Conservation (phyloP, 73 alveolate species). For the Tetrahymena elliotti region DNA sequence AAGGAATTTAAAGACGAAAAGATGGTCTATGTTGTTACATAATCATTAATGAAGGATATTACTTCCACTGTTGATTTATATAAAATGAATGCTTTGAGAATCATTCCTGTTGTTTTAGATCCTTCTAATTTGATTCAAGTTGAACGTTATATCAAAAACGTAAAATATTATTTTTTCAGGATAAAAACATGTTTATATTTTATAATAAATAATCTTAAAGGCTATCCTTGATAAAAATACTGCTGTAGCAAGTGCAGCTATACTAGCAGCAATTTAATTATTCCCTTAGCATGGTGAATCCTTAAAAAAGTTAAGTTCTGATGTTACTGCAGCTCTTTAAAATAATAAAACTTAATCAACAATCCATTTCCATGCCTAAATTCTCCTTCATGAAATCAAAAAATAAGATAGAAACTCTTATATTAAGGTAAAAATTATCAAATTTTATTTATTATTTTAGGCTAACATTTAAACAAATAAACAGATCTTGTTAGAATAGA, state of each 20-base stretch:
- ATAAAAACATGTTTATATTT: neutral
- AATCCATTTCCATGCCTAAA: neutral
- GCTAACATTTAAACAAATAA: neutral
- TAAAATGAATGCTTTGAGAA: conserved; percentile 37
- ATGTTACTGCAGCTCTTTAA: conserved; percentile 17
- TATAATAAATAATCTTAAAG: neutral
- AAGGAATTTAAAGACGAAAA: conserved; percentile 42
- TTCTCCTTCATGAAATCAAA: neutral
- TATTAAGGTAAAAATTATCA: neutral
- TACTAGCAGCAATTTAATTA: conserved; percentile 21
- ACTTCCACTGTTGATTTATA: conserved; percentile 23
- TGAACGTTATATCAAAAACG: conserved; percentile 36
- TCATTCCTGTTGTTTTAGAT: conserved; percentile 18
- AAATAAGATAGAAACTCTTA: neutral
- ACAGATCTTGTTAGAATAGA: conserved; percentile 4
- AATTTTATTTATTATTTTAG: neutral
- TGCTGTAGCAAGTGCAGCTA: conserved; percentile 40
- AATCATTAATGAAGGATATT: conserved; percentile 27
- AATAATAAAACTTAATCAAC: neutral
- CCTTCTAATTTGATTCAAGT: conserved; percentile 15
- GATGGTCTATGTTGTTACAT: conserved; percentile 12
- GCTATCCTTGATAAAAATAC: conserved; percentile 34
- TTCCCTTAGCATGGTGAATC: conserved; percentile 23
- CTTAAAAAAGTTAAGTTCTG: conserved; percentile 21
- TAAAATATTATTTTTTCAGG: neutral